These are phyloP conservation scores for Paspalum notatum DNA, from an alignment of 176 grass and related monocot genomes.

Conservation along the genomic window DNA sequence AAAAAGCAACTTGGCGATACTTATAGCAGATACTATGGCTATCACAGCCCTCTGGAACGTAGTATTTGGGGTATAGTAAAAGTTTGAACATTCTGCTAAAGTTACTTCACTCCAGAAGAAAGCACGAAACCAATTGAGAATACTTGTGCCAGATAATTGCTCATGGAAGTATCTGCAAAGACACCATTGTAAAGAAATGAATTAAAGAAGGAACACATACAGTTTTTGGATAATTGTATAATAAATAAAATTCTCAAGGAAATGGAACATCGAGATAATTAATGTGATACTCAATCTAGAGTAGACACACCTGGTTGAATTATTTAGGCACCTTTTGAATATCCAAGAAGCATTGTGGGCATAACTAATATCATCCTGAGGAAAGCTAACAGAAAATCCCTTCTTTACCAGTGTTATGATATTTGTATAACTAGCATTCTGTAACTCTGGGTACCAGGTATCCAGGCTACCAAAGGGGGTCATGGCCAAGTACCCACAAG, in stretches of 20 bases:
- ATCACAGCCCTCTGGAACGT: neutral
- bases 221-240: too few species aligned
- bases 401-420: neutral
- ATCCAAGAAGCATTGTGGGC: neutral
- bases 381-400: neutral
- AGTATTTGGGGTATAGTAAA: neutral
- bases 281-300: neutral
- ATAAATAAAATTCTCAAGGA: neutral
- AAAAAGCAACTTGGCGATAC: neutral
- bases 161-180: neutral
- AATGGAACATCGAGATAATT: neutral
- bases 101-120: neutral
- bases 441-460: neutral
- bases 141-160: neutral
- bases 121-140: neutral
- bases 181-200: neutral
- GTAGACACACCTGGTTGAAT: neutral
- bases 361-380: neutral
- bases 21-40: neutral
- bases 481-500: conserved; percentile 37
- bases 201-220: neutral
- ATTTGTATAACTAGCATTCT: neutral
- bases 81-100: neutral
- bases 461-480: neutral
- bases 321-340: neutral